Conservation (phyloP, 1,284 basidiomycete genomes). For the Pseudozyma tsukubaensis region DNA sequence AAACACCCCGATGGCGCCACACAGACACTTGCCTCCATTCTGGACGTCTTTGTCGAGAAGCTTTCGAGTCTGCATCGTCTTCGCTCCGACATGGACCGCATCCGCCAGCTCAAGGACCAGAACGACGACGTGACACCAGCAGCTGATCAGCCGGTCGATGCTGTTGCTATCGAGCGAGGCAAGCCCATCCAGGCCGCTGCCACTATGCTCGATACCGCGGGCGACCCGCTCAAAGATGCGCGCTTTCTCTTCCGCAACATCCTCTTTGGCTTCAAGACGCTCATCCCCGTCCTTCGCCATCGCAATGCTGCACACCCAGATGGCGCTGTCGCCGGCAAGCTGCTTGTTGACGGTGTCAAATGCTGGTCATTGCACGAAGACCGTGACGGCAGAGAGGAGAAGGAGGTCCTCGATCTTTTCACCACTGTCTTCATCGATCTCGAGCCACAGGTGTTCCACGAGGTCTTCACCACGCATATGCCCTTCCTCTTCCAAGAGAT, state of each 20-base stretch:
- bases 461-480: constrained; percentile 62
- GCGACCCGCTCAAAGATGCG: constrained; percentile 72
- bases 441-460: constrained; percentile 64
- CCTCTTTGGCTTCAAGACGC: constrained; percentile 87
- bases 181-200: constrained; percentile 70
- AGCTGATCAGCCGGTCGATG: constrained; percentile 22
- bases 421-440: constrained; percentile 72
- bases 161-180: constrained; percentile 69
- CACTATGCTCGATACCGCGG: constrained; percentile 69
- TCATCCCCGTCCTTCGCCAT: constrained; percentile 82
- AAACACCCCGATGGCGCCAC: constrained; percentile 73
- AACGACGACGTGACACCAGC: constrained; percentile 14
- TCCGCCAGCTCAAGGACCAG: constrained; percentile 40
- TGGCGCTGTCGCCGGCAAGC: constrained; percentile 84
- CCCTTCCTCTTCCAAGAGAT: constrained; percentile 65
- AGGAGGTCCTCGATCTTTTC: constrained; percentile 88
- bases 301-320: constrained; percentile 83
- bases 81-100: constrained; percentile 51
- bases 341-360: constrained; percentile 86
- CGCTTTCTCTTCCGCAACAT: constrained; percentile 88
- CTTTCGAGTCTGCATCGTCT: constrained; percentile 79
- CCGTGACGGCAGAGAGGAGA: constrained; percentile 78
- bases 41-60: constrained; percentile 88
- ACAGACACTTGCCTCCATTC: constrained; percentile 78
- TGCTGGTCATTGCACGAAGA: constrained; percentile 88